These are phyloP conservation scores for Solanum hybrid DNA, from an alignment of 305 asterid species.

Conservation along the genomic window DNA sequence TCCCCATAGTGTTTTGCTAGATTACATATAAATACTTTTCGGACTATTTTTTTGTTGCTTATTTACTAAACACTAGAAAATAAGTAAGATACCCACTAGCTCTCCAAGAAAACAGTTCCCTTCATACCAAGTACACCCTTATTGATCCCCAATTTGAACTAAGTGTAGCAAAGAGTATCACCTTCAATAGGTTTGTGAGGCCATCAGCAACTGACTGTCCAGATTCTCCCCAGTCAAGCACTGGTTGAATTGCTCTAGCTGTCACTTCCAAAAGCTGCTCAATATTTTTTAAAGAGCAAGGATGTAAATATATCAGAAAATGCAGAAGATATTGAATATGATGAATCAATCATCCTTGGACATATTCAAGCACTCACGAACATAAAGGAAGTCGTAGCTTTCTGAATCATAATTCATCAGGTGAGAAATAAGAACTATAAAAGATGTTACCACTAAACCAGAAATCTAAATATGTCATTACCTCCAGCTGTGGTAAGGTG, in stretches of 20 bases:
- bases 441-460: background rate
- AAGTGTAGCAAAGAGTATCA: constrained; percentile 9
- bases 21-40: background rate
- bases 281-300: constrained; percentile 8
- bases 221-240: constrained; percentile 88
- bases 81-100: background rate
- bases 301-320: background rate
- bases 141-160: background rate
- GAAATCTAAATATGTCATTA: constrained; percentile 13
- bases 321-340: background rate
- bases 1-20: background rate
- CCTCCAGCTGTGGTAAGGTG: constrained; percentile 98
- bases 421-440: background rate
- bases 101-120: background rate
- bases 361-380: background rate
- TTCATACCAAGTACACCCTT: background rate
- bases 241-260: constrained; percentile 80
- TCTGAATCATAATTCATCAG: background rate
- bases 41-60: background rate
- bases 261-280: constrained; percentile 77
- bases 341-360: background rate
- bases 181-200: constrained; percentile 75
- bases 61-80: background rate
- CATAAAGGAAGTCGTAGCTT: background rate
- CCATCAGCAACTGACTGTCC: constrained; percentile 86